Percentiles rank a stretch among this genome's conserved stretches.
These are phyloP conservation scores for Cryphonectria carpinicola DNA, from an alignment of 2,329 filamentous ascomycete species.

Conservation along the genomic window DNA sequence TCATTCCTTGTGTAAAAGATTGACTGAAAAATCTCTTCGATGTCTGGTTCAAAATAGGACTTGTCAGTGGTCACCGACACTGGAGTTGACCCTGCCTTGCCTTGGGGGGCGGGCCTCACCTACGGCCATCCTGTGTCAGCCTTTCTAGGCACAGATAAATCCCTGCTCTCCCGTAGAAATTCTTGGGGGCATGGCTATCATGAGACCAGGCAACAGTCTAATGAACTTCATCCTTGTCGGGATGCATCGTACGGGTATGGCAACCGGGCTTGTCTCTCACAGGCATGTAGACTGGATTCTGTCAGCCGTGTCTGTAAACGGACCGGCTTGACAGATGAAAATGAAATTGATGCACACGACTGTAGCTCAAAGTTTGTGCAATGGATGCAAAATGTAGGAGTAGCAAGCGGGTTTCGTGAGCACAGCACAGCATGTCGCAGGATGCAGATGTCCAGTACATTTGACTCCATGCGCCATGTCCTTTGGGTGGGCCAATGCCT, in stretches of 20 bases:
- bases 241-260: neutral
- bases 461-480: neutral
- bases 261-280: neutral
- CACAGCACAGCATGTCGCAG: too few relatives aligned
- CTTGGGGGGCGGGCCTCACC: neutral
- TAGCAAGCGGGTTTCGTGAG: too few relatives aligned
- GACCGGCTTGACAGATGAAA: neutral
- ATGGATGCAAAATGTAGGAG: too few relatives aligned
- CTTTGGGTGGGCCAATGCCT: neutral
- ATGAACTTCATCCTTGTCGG: neutral
- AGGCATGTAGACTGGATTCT: neutral
- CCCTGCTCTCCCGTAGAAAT: neutral
- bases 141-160: neutral
- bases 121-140: slow-evolving; percentile 5
- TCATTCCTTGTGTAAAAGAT: neutral
- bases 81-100: neutral
- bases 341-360: too few relatives aligned
- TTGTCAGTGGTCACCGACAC: neutral
- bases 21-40: neutral
- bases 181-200: neutral
- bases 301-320: neutral
- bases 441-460: too few relatives aligned
- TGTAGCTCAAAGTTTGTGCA: too few relatives aligned
- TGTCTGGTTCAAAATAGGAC: neutral
- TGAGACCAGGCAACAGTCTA: neutral